Evolutionary conservation across 441 rosid species (phyloP).

Genomic region (Populus trichocarpa): DNA sequence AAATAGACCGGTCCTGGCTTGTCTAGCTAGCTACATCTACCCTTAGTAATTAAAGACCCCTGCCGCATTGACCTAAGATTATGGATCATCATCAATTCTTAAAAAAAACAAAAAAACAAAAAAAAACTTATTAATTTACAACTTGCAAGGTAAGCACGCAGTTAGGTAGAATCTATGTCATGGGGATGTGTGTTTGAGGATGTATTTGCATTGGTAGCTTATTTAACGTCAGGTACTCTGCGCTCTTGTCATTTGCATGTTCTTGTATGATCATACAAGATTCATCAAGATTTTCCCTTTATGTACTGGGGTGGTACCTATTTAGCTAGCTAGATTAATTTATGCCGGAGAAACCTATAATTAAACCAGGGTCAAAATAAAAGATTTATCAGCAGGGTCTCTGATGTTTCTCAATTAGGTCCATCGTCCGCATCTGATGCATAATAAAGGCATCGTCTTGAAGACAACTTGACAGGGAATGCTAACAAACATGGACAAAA

Average conservation of each 20-base stretch:
- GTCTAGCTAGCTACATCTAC: too few species aligned
- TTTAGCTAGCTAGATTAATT: too few species aligned
- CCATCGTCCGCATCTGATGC: background rate
- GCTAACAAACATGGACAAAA: background rate
- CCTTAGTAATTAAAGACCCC: background rate
- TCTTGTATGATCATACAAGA: conserved; percentile 17
- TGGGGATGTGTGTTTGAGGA: background rate
- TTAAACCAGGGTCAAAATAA: too few species aligned
- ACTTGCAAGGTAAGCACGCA: background rate
- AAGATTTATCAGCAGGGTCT: background rate
- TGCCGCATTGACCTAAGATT: background rate
- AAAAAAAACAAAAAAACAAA: too few species aligned
- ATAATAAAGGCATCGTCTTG: background rate
- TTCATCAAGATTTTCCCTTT: conserved; percentile 20
- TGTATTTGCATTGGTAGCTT: too few species aligned
- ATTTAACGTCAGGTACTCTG: background rate
- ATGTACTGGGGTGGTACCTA: too few species aligned
- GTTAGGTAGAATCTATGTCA: background rate
- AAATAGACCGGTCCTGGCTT: background rate
- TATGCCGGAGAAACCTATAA: background rate
- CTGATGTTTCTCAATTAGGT: background rate
- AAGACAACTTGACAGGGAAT: background rate
- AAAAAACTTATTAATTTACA: background rate
- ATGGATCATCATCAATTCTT: background rate
- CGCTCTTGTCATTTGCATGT: conserved; percentile 29